Evolutionary conservation across 441 rosid genomes (phyloP), one percentile per base, ranked within the genome.

Genomic region (Aleurites moluccanus): DNA sequence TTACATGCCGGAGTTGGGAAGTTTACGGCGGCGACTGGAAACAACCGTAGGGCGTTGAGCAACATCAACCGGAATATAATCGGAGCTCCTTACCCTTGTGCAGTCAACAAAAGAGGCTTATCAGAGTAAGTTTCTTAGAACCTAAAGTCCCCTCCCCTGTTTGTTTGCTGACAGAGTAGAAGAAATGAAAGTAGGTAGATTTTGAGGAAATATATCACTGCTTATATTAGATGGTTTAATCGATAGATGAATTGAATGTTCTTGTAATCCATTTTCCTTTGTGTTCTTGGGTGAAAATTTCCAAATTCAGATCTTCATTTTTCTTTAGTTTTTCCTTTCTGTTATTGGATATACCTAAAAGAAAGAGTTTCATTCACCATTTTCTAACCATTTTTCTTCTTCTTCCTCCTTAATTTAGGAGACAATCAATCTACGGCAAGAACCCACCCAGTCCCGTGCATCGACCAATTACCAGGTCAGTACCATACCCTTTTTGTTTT

Each of bases 401-500:
- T 18, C 30, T 18, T 66, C 44, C 10, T 52, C 52, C 44, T 73
- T 57, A 10, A 21, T 25, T 21, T 77, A 92, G 94, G 78, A 85
- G 77, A 79, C 77, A 86, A 85, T 85, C 66, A 55, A 67, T 68
- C 9, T 79, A 79, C 77, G 80, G 82, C 42, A 89, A 87, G 79
- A 86, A 80, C 70, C 88, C 84, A 72, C 78, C 83, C 35, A 74
- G 80, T 60, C 91, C 90, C 6, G 78, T 72, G 52, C 93, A 92
- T 79, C 88, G 99, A 71, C 98, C 99, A n/a, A 75, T 95, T 64
- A 95, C 99, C 53, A 91, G 99, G 97, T 92, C 69, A 75, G 86
- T 71, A 53, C 11, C 59, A 33, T 35, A n/a, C 35, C 64, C 28
- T 65, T 62, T 18, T 62, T 13, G 2, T 21, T 71, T 60, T 18